Percentiles rank a stretch among this genome's conserved stretches.
These are phyloP conservation scores for Aspergillus jensenii DNA, from an alignment of 2,329 filamentous ascomycete genomes.

Conservation along the genomic window DNA sequence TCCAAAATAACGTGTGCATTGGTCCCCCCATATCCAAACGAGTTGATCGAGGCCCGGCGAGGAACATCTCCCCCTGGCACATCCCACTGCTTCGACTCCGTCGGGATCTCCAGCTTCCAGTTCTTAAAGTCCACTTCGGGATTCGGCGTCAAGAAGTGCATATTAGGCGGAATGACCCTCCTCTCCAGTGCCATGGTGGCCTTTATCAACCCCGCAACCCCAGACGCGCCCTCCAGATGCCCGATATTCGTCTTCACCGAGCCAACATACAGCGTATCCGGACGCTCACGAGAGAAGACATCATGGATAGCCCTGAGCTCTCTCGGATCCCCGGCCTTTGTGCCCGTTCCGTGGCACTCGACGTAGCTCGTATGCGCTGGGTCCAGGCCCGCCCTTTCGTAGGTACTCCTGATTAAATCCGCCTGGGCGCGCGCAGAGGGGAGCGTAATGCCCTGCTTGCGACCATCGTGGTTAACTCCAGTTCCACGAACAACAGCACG, in stretches of 20 bases:
- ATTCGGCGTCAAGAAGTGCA: neutral
- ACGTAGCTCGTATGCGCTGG: no score
- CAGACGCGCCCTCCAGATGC: neutral
- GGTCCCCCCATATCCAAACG: neutral
- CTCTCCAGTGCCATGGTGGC: neutral
- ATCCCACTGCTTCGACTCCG: neutral
- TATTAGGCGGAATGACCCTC: neutral
- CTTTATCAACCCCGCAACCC: neutral
- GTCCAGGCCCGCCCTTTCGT: no score
- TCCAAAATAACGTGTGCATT: neutral
- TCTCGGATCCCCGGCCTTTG: neutral
- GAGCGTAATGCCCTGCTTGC: neutral
- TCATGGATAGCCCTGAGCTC: neutral
- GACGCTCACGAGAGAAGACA: neutral
- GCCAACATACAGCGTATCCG: neutral
- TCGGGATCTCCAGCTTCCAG: neutral
- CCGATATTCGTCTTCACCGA: neutral
- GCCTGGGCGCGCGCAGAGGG: neutral
- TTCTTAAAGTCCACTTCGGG: neutral
- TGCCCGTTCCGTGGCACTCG: neutral
- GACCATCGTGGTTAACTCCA: neutral
- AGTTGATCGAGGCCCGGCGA: neutral
- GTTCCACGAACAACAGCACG: neutral
- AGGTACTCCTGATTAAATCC: no score
- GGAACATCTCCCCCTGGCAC: neutral